A percentile compares a stretch with the other conserved stretches of the same genome.
Conservation (phyloP, 2,329 filamentous ascomycete genomes). For the Fusarium sp. region DNA sequence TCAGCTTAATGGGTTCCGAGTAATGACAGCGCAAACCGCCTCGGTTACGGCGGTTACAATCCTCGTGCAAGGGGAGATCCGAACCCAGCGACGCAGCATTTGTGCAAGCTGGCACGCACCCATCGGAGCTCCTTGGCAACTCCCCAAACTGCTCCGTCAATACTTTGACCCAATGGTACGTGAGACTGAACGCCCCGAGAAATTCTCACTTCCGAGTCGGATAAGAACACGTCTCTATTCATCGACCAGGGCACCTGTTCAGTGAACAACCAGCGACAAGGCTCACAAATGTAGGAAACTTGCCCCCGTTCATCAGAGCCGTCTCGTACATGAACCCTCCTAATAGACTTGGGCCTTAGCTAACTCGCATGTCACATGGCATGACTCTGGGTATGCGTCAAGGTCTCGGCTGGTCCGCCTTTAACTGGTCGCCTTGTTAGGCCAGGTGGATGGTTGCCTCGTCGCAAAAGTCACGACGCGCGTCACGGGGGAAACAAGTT, state of each 20-base stretch:
- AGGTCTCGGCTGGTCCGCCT: neutral
- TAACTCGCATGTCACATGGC: neutral
- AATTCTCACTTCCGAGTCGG: too few relatives aligned
- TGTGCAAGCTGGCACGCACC: neutral
- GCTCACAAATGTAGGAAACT: too few relatives aligned
- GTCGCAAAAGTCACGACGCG: neutral
- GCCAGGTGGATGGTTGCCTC: neutral
- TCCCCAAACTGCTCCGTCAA: neutral
- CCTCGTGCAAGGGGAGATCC: neutral
- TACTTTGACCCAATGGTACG: too few relatives aligned
- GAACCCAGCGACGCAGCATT: neutral
- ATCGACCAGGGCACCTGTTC: too few relatives aligned
- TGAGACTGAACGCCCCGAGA: too few relatives aligned
- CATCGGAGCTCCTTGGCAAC: neutral
- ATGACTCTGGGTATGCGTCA: neutral
- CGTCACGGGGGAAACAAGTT: neutral
- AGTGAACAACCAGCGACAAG: too few relatives aligned
- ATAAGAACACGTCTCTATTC: too few relatives aligned
- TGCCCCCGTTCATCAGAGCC: too few relatives aligned
- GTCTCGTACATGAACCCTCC: too few relatives aligned
- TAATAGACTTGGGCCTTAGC: too few relatives aligned
- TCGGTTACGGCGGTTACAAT: conserved; percentile 6
- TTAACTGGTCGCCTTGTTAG: neutral
- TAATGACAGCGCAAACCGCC: neutral
- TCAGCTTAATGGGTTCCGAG: neutral